Evolutionary conservation across 345 rosid species (phyloP), one percentile per base, ranked within the genome.

Genomic region (Noccaea caerulescens): DNA sequence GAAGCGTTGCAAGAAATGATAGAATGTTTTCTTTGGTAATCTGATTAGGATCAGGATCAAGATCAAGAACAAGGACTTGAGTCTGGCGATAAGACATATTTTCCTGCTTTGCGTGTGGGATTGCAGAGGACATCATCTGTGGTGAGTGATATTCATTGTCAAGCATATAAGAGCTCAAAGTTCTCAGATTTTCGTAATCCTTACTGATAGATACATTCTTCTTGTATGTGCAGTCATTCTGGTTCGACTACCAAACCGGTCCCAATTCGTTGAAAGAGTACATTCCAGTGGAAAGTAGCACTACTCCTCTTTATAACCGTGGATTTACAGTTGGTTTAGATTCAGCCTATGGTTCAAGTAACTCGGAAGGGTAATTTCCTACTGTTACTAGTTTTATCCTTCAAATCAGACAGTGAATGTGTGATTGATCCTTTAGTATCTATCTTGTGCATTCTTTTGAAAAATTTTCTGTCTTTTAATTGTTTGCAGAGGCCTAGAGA

Each of bases 221-320:
- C 11, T 66, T 85, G 69, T 63, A 46, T 76, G 34, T 84, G 85
- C 73, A 92, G 99, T 86, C 96, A 44, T 94, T 84, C 68, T 88
- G 96, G 96, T 82, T 95, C 43, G 99, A 91, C 79, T 80, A 76
- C 60, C 84, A 81, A 84, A 78, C 87, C 32, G 75, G 75, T 61
- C 81, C 69, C 69, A 61, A 37, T 63, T 75, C 69, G 44, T 73
- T 55, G 41, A 71, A 71, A 62, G 84, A 52, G 16, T 68, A 77
- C 13, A 63, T 77, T 77, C 77, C 85, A 6, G 73, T 79, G 32
- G 88, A 89, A 64, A 60, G 83, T 72, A 79, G 76, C 75, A 64
- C 50, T 11, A 87, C 85, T 54, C 99, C 98, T 39, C 88, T 87
- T 64, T 95, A 95, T 86, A 91, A 95, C 67, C 99, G 99, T 77